These are phyloP conservation scores for Fusarium circinatum DNA, from an alignment of 2,329 filamentous ascomycete genomes.

Conservation along the genomic window DNA sequence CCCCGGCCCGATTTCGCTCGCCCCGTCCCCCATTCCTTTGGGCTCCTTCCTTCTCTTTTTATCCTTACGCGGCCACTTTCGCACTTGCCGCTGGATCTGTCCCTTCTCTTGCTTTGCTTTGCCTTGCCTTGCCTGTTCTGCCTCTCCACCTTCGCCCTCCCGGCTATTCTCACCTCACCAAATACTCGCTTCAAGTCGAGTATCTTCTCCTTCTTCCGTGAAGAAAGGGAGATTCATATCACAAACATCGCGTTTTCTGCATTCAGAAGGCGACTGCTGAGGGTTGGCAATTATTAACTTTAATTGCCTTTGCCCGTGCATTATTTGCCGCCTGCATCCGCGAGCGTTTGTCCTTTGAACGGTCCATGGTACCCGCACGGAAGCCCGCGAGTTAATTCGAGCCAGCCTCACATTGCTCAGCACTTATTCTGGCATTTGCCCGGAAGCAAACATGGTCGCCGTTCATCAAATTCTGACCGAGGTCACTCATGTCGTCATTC, in stretches of 20 bases:
- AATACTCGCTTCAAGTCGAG: conserved; percentile 27
- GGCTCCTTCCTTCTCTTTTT: conserved; percentile 36
- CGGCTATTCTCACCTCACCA: conserved; percentile 36
- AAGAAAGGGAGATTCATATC: conserved; percentile 1
- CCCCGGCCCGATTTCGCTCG: conserved; percentile 31
- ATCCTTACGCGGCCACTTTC: conserved; percentile 36
- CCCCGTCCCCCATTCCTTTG: conserved; percentile 32
- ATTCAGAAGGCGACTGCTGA: conserved; percentile 16
- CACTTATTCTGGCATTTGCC: conserved; percentile 24
- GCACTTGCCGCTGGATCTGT: conserved; percentile 28
- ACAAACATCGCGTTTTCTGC: neutral
- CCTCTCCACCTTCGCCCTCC: conserved; percentile 38
- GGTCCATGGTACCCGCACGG: conserved; percentile 44
- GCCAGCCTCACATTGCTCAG: conserved; percentile 30
- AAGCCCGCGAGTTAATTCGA: conserved; percentile 43
- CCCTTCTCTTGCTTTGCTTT: conserved; percentile 24
- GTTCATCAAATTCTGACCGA: conserved; percentile 40
- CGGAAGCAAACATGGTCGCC: conserved; percentile 40
- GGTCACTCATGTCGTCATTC: conserved; percentile 41
- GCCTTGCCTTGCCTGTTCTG: conserved; percentile 32
- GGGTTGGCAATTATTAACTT: conserved; percentile 22
- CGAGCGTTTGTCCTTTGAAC: conserved; percentile 33
- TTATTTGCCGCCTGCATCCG: conserved; percentile 29
- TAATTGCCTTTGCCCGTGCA: conserved; percentile 32
- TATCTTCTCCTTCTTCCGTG: conserved; percentile 20